These are phyloP conservation scores for Penicillium verrucosum DNA, from an alignment of 2,329 filamentous ascomycete genomes.

Conservation along the genomic window DNA sequence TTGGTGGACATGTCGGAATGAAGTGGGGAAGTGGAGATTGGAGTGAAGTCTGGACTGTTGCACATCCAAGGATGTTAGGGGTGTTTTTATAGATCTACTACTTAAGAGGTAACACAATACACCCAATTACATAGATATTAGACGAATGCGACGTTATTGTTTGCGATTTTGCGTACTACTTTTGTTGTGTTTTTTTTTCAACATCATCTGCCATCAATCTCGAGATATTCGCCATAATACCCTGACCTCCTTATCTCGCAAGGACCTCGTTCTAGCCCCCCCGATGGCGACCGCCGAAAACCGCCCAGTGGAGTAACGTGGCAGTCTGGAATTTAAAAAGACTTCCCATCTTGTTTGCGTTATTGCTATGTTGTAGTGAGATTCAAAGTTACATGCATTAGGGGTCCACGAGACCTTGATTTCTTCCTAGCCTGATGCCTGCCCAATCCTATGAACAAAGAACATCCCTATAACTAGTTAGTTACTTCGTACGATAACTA, in stretches of 20 bases:
- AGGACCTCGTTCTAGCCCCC: slow-evolving; percentile 8
- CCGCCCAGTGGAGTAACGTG: slow-evolving; percentile 11
- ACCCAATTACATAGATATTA: not conserved
- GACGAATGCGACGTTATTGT: not conserved
- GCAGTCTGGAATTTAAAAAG: slow-evolving; percentile 1
- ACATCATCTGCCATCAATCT: not conserved
- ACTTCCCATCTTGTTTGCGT: not conserved
- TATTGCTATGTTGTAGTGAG: not conserved
- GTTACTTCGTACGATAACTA: too few relatives aligned
- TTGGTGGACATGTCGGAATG: slow-evolving; percentile 11
- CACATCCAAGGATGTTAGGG: not conserved
- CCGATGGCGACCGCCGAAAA: slow-evolving; percentile 1
- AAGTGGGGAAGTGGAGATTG: slow-evolving; percentile 10
- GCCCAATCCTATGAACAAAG: slow-evolving; percentile 4
- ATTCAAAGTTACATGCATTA: not conserved
- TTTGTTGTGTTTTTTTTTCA: too few relatives aligned
- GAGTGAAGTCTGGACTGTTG: slow-evolving; percentile 9
- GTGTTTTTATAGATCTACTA: not conserved
- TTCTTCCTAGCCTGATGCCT: not conserved
- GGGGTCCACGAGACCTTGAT: not conserved
- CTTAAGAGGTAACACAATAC: not conserved
- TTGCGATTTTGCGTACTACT: too few relatives aligned
- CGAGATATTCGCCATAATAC: not conserved
- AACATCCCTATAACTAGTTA: not conserved
- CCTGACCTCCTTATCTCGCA: slow-evolving; percentile 4